Percentiles rank a stretch among this genome's conserved stretches.
Evolutionary conservation across 1,284 basidiomycete genomes (phyloP).

Genomic region (Ustilago esculenta): DNA sequence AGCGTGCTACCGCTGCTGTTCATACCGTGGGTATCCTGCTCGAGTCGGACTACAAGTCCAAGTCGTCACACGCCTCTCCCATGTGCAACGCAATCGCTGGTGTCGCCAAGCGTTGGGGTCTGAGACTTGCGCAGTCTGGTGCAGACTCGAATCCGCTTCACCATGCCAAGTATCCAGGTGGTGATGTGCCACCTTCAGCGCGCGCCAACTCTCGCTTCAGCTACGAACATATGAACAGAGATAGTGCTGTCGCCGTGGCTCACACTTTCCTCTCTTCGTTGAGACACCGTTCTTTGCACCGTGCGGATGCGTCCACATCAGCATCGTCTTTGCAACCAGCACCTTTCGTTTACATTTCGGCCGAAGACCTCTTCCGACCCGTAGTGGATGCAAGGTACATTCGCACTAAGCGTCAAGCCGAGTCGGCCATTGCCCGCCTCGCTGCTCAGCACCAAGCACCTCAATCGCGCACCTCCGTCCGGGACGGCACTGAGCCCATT

Average conservation of each 20-base stretch:
- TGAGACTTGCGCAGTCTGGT: constrained; percentile 59
- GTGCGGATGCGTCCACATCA: not conserved
- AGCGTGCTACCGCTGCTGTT: constrained; percentile 79
- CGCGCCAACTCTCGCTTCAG: constrained; percentile 22
- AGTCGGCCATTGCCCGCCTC: constrained; percentile 72
- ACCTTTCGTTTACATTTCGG: constrained; percentile 92
- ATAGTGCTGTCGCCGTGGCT: constrained; percentile 69
- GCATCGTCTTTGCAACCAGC: constrained; percentile 8
- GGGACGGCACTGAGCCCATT: constrained; percentile 8
- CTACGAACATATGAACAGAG: constrained; percentile 87
- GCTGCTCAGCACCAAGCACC: constrained; percentile 76
- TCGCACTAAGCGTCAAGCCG: constrained; percentile 88
- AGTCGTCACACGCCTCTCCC: constrained; percentile 18
- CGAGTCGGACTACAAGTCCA: constrained; percentile 81
- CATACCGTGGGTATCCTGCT: constrained; percentile 94
- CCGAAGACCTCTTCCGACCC: constrained; percentile 90
- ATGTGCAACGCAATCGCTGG: constrained; percentile 47
- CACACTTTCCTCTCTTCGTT: constrained; percentile 69
- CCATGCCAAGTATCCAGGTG: constrained; percentile 29
- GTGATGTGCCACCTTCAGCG: not conserved
- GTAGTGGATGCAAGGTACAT: constrained; percentile 86
- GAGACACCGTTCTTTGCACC: constrained; percentile 21
- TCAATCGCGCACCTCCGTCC: constrained; percentile 73
- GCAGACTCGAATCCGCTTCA: constrained; percentile 63
- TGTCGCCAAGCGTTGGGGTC: constrained; percentile 64